These are phyloP conservation scores for Ustilago nuda DNA, from an alignment of 1,284 basidiomycete species.

Conservation along the genomic window DNA sequence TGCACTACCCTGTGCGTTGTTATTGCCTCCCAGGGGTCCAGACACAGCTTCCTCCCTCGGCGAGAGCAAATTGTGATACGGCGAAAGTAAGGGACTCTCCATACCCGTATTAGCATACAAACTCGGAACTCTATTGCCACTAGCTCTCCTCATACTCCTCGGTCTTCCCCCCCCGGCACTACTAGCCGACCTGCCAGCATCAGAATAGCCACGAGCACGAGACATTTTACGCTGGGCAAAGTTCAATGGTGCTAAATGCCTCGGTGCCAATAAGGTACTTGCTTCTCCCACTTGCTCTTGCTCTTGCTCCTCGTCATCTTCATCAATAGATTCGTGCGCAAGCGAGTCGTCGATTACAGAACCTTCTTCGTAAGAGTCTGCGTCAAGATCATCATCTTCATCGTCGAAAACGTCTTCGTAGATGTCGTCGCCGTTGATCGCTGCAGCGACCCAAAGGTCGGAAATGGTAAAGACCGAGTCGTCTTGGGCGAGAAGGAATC, in stretches of 20 bases:
- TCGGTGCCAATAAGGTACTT: conserved; percentile 38
- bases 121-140: conserved; percentile 51
- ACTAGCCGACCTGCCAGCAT: conserved; percentile 23
- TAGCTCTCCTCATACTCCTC: conserved; percentile 41
- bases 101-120: conserved; percentile 61
- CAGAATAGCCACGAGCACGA: conserved; percentile 29
- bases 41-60: conserved; percentile 9
- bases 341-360: conserved; percentile 65
- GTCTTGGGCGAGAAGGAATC: conserved; percentile 78
- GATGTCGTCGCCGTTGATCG: conserved; percentile 84
- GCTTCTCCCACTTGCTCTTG: conserved; percentile 29
- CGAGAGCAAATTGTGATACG: conserved; percentile 23
- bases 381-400: conserved; percentile 73
- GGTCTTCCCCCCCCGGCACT: conserved; percentile 24
- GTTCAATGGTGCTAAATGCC: conserved; percentile 62
- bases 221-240: conserved; percentile 61
- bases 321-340: conserved; percentile 66
- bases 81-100: conserved; percentile 44
- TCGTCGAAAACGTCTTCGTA: conserved; percentile 71
- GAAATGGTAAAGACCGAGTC: conserved; percentile 88
- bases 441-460: conserved; percentile 91
- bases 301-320: conserved; percentile 41
- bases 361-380: conserved; percentile 26
- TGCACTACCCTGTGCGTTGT: conserved; percentile 23
- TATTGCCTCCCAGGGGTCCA: conserved; percentile 9